Base-by-base conservation (phyloP, 257 asterid species). In the Scutellaria galericulata region DNA sequence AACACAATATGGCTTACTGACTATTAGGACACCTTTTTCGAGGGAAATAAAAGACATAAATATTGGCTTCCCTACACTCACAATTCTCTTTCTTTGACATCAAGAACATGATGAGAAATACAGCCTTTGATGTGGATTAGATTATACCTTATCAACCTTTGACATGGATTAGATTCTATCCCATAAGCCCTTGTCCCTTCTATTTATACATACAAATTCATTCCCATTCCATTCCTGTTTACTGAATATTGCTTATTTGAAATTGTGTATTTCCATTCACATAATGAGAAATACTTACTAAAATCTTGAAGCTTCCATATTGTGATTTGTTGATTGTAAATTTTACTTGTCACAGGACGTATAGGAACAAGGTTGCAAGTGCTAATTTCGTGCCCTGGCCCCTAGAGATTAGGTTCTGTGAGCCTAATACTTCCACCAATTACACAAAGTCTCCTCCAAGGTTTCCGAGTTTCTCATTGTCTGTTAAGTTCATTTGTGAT, bases 361-460 rank as follows among this genome's bases (percentile, higher is more conserved):
- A 89, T 71, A 85, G 97, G 64, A 94, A 89, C 90, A 88, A 87
- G 85, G 97, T 88, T 39, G 97, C 97, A 24, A 79, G 86, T 75
- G 46, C 83, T 67, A 68, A 82, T 22, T 87, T 89, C 81, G 63
- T 85, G 53, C 95, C 95, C 70, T 94, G 99, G 99, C 99, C 97
- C 68, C 74, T 91, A 52, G 99, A 94, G 78, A 82, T 94, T 75
- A 87, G 97, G 75, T 94, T 89, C 74, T 91, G 97, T 56, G 86
- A 83, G 76, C 90, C 95, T 72, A 84, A 79, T 86, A 89, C 81
- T 62, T 68, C 70, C 62, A 88, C 99, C 50, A 91, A 68, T 69
- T 84, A 80, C 73, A 87, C 91, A 68, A 91, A 75, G 82, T 80
- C 97, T 71, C 97, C 95, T 83, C 95, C 99, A 75, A 91, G 97